phyloP scores from a whole-genome alignment of 2,329 filamentous ascomycete species.

The Aureobasidium zeae region DNA sequence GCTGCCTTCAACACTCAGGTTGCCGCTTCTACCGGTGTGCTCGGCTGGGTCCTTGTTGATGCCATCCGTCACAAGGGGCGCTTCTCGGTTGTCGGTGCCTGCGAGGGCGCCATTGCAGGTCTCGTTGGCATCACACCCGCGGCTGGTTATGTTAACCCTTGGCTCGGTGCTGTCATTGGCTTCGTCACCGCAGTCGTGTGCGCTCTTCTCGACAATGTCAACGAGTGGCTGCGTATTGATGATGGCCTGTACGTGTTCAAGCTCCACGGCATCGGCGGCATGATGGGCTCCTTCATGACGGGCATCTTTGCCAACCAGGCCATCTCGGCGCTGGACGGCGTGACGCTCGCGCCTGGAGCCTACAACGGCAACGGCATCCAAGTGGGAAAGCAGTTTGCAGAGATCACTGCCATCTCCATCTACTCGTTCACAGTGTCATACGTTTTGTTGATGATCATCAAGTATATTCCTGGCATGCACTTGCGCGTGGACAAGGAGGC shows the following conservation, averaged over 20 bases:
- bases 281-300: constrained; percentile 49
- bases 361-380: constrained; percentile 49
- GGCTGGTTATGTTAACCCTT: constrained; percentile 39
- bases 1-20: constrained; percentile 51
- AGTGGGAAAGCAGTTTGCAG: constrained; percentile 47
- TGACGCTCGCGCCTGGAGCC: constrained; percentile 38
- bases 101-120: constrained; percentile 49
- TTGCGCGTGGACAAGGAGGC: constrained; percentile 46
- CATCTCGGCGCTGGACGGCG: constrained; percentile 43
- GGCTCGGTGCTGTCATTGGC: constrained; percentile 48
- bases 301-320: constrained; percentile 46
- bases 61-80: constrained; percentile 43
- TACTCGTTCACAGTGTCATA: constrained; percentile 47
- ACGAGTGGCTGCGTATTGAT: constrained; percentile 47
- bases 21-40: constrained; percentile 44
- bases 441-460: constrained; percentile 44
- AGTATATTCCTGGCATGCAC: constrained; percentile 46
- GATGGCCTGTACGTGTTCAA: constrained; percentile 54
- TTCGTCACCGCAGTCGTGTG: constrained; percentile 47
- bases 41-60: constrained; percentile 47
- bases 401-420: constrained; percentile 44
- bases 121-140: constrained; percentile 40
- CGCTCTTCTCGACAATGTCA: constrained; percentile 41
- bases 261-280: constrained; percentile 49
- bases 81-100: constrained; percentile 48